phyloP scores from a whole-genome alignment of 139 green algal species.

The Chlorella ohadii region DNA sequence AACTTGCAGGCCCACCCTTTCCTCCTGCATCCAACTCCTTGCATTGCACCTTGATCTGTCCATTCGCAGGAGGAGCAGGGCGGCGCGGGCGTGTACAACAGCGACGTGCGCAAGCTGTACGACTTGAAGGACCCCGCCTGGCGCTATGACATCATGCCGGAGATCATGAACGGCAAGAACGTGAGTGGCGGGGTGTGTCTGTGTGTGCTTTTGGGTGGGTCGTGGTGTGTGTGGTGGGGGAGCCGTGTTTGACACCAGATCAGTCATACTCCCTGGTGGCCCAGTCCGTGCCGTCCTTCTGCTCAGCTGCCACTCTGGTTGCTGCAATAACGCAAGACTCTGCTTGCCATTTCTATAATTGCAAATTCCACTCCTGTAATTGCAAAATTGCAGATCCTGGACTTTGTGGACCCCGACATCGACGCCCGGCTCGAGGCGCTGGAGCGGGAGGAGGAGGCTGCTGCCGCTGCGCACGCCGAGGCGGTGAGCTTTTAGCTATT shows the following conservation, averaged over 20 bases:
- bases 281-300: no score
- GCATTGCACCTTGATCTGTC: no score
- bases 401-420: conserved; percentile 99
- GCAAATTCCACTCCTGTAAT: no score
- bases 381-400: conserved; percentile 57
- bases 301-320: no score
- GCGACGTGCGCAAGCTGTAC: conserved; percentile 91
- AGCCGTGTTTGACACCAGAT: no score
- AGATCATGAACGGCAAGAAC: conserved; percentile 98
- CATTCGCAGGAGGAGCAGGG: conserved; percentile 93
- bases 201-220: no score
- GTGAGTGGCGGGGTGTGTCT: conserved; percentile 42
- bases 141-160: conserved; percentile 97
- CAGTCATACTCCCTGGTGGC: no score
- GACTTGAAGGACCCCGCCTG: conserved; percentile 82
- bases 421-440: conserved; percentile 93
- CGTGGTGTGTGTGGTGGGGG: neutral
- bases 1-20: no score
- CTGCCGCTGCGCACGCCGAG: neutral
- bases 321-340: no score
- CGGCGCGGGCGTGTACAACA: conserved; percentile 94
- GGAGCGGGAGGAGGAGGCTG: conserved; percentile 83
- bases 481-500: neutral
- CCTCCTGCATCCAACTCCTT: no score
- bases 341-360: no score